Conservation (phyloP, 1,139 yeast genomes). For the Taphrina confusa region DNA sequence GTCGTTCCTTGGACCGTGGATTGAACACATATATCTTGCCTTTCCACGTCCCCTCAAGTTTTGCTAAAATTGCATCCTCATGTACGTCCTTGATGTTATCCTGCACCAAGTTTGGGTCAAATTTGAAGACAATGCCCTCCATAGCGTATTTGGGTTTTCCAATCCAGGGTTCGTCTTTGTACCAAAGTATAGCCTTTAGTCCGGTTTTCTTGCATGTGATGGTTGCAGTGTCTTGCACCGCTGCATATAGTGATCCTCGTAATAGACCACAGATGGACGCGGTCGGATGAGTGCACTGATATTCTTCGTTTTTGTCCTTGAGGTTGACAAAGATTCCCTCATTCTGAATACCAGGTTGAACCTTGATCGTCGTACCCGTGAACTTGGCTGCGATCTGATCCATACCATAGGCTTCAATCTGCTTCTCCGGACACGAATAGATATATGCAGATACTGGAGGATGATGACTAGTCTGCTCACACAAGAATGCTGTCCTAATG, state of each 20-base stretch:
- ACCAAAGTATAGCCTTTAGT: conserved; percentile 59
- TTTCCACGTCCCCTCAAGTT: conserved; percentile 36
- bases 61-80: conserved; percentile 30
- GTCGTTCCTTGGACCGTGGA: conserved; percentile 28
- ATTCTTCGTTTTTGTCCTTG: conserved; percentile 54
- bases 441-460: conserved; percentile 81
- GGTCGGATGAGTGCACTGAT: conserved; percentile 71
- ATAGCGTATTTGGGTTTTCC: conserved; percentile 55
- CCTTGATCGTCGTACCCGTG: conserved; percentile 54
- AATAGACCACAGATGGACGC: conserved; percentile 74
- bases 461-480: conserved; percentile 84
- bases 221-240: conserved; percentile 67
- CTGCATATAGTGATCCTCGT: conserved; percentile 69
- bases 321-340: conserved; percentile 65
- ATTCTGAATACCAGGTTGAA: conserved; percentile 74
- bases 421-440: conserved; percentile 62
- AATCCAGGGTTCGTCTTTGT: conserved; percentile 82
- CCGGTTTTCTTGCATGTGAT: conserved; percentile 48
- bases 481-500: conserved; percentile 49
- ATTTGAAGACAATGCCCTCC: conserved; percentile 60
- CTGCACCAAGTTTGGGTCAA: conserved; percentile 56
- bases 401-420: conserved; percentile 67
- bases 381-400: conserved; percentile 72
- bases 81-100: conserved; percentile 51
- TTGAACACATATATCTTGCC: conserved; percentile 26